Evolutionary conservation across 805 yeast species (phyloP), one percentile per base, ranked within the genome.

Genomic region (Saccharomycopsis malanga): DNA sequence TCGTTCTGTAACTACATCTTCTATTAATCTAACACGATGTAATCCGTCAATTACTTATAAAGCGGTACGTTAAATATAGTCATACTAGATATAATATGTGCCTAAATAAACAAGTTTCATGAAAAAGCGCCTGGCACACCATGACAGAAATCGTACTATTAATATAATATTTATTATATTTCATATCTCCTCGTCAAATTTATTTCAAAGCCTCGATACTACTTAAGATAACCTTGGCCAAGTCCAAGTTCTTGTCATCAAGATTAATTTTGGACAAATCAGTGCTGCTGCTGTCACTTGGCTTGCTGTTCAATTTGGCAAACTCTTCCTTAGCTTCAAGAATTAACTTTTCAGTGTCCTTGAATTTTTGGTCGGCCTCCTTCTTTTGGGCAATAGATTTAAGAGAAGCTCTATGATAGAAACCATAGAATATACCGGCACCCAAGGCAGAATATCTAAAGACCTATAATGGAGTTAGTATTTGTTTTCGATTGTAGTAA

Each of bases 401-500:
- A 59, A 87, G 74, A 45, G 73, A 66, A 62, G 76, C 70, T 68
- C 94, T 85, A 74, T 87, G 95, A 66, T 75, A 75, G 55, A 87
- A 85, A 58, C 98, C 98, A 70, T 86, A 87, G 53, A 78, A 74
- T 50, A 89, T 72, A 67, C 98, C 98, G 57, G 87, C 78, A 46
- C 85, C 91, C 57, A 91, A 76, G 46, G 94, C 83, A 57, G 95
- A 73, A 81, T 93, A 91, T 81, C 98, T 87, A 63, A 89, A 77
- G 62, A 89, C 88, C 83, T 84, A 47, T 45, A 39, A 14, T 36
- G 7, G 12, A 15, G 24, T 36, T 18, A 17, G 24, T 21, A 36
- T 18, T 14, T 18, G 7, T 4, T 36, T 6, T 36, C 22, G 12
- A 17, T 34, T 12, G 15, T 6, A 12, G 6, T 34, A 14, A 34